These are phyloP conservation scores for Pleurotus giganteus DNA, from an alignment of 768 basidiomycete species.

Conservation along the genomic window DNA sequence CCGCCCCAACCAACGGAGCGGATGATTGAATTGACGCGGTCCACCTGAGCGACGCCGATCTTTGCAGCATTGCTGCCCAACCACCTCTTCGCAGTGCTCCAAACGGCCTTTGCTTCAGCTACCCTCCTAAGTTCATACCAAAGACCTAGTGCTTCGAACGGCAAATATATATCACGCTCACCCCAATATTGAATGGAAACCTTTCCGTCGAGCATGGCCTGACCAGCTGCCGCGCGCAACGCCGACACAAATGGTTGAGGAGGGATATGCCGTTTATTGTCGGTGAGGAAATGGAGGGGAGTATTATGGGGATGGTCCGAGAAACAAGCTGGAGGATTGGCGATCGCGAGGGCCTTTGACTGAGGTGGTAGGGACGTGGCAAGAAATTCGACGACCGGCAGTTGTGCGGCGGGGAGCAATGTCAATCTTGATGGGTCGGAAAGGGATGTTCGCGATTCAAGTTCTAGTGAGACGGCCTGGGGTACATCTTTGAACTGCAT, in stretches of 20 bases:
- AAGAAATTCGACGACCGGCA: neutral
- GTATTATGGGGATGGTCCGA: neutral
- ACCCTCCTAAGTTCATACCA: neutral
- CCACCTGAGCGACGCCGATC: neutral
- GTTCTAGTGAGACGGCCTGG: neutral
- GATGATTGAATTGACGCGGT: neutral
- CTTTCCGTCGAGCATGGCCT: neutral
- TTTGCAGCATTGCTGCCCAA: neutral
- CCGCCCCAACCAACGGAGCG: neutral
- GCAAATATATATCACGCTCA: neutral
- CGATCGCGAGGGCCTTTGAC: neutral
- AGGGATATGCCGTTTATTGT: neutral
- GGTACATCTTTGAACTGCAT: neutral
- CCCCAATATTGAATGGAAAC: neutral
- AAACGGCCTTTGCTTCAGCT: neutral
- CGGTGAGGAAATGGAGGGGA: neutral
- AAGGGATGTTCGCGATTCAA: neutral
- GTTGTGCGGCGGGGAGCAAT: neutral
- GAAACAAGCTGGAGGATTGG: neutral
- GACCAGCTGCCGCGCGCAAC: neutral
- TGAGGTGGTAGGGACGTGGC: neutral
- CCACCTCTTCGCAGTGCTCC: neutral
- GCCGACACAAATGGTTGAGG: neutral
- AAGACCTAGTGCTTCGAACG: neutral
- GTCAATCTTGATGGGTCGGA: neutral